Base-by-base conservation (phyloP, 2,329 filamentous ascomycete genomes). In the Chaetomium sp. region DNA sequence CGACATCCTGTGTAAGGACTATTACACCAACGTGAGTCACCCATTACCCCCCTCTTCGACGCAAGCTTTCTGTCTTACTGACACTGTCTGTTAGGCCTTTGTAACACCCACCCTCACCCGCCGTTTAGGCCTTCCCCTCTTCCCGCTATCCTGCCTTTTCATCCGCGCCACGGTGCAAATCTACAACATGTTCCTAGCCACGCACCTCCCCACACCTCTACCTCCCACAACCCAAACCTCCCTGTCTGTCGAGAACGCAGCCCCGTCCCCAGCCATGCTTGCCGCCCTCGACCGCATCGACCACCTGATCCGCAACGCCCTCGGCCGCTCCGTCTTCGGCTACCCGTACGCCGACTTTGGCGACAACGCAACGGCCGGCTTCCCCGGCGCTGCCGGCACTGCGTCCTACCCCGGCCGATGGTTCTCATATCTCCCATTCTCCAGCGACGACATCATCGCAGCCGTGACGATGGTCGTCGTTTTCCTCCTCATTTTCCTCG, bases 151-250 rank as follows among this genome's bases (percentile, higher is more conserved):
- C 1, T 97, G 91, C 64, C 84, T 99, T 48, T 96, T 99, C 71
- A 94, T 99, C 69, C 85, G 95, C 44, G 90, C 95, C 47, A 91
- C 89, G 1, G 81, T 97, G 44, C 94, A 99, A 69, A 96, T 92
- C 6, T 99, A 97, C 71, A 88, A 96, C 72, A 97, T 97, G 92
- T 95, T 97, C 67, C 80, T 97, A 11, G 89, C 91, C 3, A 91
- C 89, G 0, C 86, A 95, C 65, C 79, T 96, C 37, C 87, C 90
- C 0, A 81, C 87, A 7, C 88, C 89, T 0, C 77, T 89, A 0
- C 76, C 81, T 33, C 76, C 85, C 33, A 84, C 85, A 3, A 76
- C 82, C 34, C 80, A 86, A 48, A 85, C 87, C 14, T 80, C 87
- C 5, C 72, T 89, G 11, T 76, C 81, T 4, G 74, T 85, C 4